These are phyloP conservation scores for Volvox reticuliferus DNA, from an alignment of 139 green algal genomes.

Conservation along the genomic window DNA sequence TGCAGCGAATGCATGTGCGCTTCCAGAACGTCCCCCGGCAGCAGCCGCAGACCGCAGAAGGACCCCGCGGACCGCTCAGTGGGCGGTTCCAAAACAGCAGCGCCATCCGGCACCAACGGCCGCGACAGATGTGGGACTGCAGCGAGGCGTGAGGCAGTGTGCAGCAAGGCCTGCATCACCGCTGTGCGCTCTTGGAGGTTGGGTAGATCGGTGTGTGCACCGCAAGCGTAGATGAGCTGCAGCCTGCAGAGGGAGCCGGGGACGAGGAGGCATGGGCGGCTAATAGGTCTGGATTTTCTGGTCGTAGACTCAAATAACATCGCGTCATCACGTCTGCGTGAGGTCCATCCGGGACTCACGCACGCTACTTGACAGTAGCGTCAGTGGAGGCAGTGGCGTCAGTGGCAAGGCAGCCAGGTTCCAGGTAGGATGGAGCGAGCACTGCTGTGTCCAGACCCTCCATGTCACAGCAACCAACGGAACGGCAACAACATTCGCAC, in stretches of 20 bases:
- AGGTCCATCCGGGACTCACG: too few species aligned
- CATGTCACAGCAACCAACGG: too few species aligned
- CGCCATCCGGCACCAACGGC: background rate
- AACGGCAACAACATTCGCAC: too few species aligned
- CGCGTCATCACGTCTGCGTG: too few species aligned
- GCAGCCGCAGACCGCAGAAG: slow-evolving; percentile 61
- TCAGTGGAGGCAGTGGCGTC: too few species aligned
- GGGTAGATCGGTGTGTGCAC: slow-evolving; percentile 30
- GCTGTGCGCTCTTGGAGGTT: slow-evolving; percentile 16
- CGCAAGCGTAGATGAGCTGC: slow-evolving; percentile 72
- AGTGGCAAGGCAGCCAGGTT: too few species aligned
- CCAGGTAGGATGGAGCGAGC: too few species aligned
- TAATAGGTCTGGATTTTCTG: background rate
- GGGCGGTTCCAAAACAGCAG: background rate
- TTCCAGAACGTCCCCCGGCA: slow-evolving; percentile 54
- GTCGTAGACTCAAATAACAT: too few species aligned
- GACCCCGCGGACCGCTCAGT: background rate
- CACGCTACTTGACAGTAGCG: too few species aligned
- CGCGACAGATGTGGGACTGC: background rate
- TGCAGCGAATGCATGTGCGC: slow-evolving; percentile 11
- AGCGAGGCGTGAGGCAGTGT: slow-evolving; percentile 8
- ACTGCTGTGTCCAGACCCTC: too few species aligned
- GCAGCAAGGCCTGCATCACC: slow-evolving; percentile 59
- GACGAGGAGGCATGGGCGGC: background rate
- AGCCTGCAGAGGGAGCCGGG: slow-evolving; percentile 19